Base-by-base conservation (phyloP, 805 yeast species). In the Candida krabiensis region DNA sequence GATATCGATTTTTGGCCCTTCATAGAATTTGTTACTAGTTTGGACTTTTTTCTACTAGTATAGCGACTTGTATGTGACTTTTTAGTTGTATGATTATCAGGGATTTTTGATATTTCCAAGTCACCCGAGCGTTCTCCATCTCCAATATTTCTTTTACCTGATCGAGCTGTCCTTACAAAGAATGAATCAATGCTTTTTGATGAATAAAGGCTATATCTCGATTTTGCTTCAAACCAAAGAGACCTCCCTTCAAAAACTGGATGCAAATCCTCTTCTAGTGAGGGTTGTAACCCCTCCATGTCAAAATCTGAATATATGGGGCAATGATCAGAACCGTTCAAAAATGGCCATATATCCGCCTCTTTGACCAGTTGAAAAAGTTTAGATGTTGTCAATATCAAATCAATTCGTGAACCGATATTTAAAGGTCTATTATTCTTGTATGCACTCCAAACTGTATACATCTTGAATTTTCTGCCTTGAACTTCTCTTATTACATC, bases 271-370 rank as follows among this genome's bases (percentile, higher is more conserved):
- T 30, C 37, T 11, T 12, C 19, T 27, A 7, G 19, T 11, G 5
- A 13, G 17, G 28, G 30, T 16, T 30, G 37, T 29, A 47, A 25
- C 0, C 28, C 27, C 2, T 33, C 32, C 6, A 58, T 38, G 26
- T 66, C 63, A 30, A 89, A 53, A 57, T 88, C 97, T 1, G 88
- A 71, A 53, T 60, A 88, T 0, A 88, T 77, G 0, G 99, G 99
- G 60, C 98, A 91, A 61, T 91, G 99, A 58, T 91, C 99, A 0
- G 96, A 87, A 0, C 99, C 99, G 57, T 75, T 66, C 1, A 90
- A 52, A 30, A 70, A 70, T 0, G 88, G 82, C 73, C 85, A 73
- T n/a, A 86, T 85, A 44, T 73, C 73, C 0, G 79, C 71, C 30
- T 69, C 60, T 3, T 54, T 44, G 1, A 73, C 55, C 7, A 38